A percentile compares a stretch with the other conserved stretches of the same genome.
phyloP scores from a whole-genome alignment of 305 asterid species.

The Fraxinus latifolia region DNA sequence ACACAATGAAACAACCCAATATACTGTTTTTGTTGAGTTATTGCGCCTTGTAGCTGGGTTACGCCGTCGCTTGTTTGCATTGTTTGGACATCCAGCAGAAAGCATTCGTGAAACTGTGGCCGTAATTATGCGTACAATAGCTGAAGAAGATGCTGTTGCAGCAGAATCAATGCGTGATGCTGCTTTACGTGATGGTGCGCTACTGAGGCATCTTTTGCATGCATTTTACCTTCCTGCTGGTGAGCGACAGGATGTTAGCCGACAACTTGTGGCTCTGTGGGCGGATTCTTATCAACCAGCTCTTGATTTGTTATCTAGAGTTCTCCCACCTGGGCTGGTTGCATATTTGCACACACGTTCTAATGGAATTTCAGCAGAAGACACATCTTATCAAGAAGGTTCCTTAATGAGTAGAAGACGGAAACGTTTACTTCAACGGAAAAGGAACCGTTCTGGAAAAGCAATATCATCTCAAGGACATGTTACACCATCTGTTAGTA shows the following conservation, averaged over 20 bases:
- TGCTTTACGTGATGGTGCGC: constrained; percentile 97
- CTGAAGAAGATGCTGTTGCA: constrained; percentile 99
- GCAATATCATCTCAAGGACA: constrained; percentile 57
- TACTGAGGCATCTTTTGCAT: constrained; percentile 90
- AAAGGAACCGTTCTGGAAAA: constrained; percentile 76
- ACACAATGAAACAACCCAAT: constrained; percentile 92
- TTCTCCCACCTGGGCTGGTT: constrained; percentile 97
- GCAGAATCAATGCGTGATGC: constrained; percentile 99
- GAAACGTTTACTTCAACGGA: constrained; percentile 81
- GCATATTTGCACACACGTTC: constrained; percentile 91
- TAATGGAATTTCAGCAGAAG: constrained; percentile 60
- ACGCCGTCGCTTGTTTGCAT: constrained; percentile 92
- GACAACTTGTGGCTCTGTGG: constrained; percentile 99
- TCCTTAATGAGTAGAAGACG: constrained; percentile 87
- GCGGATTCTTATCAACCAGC: constrained; percentile 99
- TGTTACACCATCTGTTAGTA: constrained; percentile 42
- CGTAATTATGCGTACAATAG: constrained; percentile 96
- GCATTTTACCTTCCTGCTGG: constrained; percentile 95
- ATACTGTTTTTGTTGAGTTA: constrained; percentile 86
- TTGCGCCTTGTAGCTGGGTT: constrained; percentile 96
- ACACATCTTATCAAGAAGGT: constrained; percentile 58
- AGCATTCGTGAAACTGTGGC: constrained; percentile 93
- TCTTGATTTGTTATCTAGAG: constrained; percentile 88
- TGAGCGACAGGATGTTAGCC: constrained; percentile 92
- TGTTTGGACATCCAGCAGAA: constrained; percentile 98